Percentiles rank a stretch among this genome's conserved stretches.
phyloP scores from a whole-genome alignment of 2,329 filamentous ascomycete genomes.

The Aspergillus phoenicis region DNA sequence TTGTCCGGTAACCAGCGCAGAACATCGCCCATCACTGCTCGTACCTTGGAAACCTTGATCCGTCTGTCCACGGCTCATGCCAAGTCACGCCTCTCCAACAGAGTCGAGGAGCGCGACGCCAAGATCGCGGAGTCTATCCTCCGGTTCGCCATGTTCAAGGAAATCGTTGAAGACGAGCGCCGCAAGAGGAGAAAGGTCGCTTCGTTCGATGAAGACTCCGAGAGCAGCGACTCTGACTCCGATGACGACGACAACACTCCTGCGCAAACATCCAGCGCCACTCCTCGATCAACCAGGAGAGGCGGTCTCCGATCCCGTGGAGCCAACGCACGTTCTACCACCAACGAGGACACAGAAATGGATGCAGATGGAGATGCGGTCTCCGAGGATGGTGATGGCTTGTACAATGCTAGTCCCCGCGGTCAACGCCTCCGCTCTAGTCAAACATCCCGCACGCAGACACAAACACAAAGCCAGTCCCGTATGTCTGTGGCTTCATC shows the following conservation, averaged over 20 bases:
- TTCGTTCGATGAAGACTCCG: conserved; percentile 63
- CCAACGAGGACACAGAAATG: conserved; percentile 44
- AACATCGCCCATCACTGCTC: conserved; percentile 92
- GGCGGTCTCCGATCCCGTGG: conserved; percentile 37
- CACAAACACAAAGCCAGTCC: conserved; percentile 41
- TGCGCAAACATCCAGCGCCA: conserved; percentile 31
- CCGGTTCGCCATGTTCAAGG: conserved; percentile 95
- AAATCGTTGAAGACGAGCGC: conserved; percentile 77
- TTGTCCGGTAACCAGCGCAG: conserved; percentile 91
- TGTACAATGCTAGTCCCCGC: conserved; percentile 56
- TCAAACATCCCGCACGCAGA: conserved; percentile 43
- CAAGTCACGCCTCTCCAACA: conserved; percentile 82
- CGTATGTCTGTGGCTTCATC: conserved; percentile 79
- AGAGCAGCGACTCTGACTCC: conserved; percentile 44
- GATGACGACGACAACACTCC: conserved; percentile 33
- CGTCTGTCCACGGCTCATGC: conserved; percentile 95
- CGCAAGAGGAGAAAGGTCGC: conserved; percentile 81
- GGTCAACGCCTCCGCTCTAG: conserved; percentile 43
- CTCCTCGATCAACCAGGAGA: conserved; percentile 37
- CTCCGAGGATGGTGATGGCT: conserved; percentile 54
- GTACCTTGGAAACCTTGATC: conserved; percentile 97
- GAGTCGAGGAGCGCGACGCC: conserved; percentile 88
- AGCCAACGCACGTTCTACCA: conserved; percentile 40
- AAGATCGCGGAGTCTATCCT: conserved; percentile 85
- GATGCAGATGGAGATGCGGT: conserved; percentile 56